phyloP scores from a whole-genome alignment of 768 basidiomycete species.

The Baorangia bicolor region DNA sequence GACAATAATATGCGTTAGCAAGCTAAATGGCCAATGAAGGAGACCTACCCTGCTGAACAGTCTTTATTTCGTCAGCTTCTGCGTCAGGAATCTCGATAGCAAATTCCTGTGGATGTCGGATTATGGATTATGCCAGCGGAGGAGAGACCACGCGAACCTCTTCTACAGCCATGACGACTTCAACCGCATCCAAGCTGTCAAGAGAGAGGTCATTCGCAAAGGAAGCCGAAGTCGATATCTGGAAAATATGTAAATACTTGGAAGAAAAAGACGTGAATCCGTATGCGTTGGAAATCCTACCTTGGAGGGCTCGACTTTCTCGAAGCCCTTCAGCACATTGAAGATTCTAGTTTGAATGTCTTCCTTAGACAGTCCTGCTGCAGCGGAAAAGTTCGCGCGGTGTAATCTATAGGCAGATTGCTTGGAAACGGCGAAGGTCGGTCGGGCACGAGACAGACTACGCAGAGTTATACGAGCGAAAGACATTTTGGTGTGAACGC shows the following conservation, averaged over 20 bases:
- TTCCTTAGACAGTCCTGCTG: slow-evolving; percentile 23
- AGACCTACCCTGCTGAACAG: slow-evolving; percentile 80
- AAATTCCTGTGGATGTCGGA: slow-evolving; percentile 67
- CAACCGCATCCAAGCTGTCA: slow-evolving; percentile 95
- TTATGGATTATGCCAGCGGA: slow-evolving; percentile 3
- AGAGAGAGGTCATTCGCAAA: slow-evolving; percentile 56
- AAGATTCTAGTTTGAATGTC: slow-evolving; percentile 28
- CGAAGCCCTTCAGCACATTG: slow-evolving; percentile 31
- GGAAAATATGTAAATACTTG: slow-evolving; percentile 25
- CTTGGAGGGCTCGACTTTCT: slow-evolving; percentile 31
- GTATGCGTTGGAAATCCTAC: slow-evolving; percentile 9
- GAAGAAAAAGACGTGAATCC: slow-evolving; percentile 14
- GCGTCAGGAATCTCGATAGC: slow-evolving; percentile 96
- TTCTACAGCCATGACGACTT: slow-evolving; percentile 99
- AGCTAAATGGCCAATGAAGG: neutral
- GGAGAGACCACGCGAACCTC: slow-evolving; percentile 49
- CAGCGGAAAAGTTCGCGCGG: slow-evolving; percentile 32
- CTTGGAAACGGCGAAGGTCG: slow-evolving; percentile 31
- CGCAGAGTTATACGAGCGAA: slow-evolving; percentile 35
- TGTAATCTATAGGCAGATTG: slow-evolving; percentile 29
- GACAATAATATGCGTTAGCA: slow-evolving; percentile 8
- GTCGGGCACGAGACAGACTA: slow-evolving; percentile 27
- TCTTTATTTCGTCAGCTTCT: slow-evolving; percentile 93
- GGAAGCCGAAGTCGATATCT: slow-evolving; percentile 64
- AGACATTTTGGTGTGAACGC: slow-evolving; percentile 34